Conservation (phyloP, 2,329 filamentous ascomycete genomes). For the Colletotrichum lini region DNA sequence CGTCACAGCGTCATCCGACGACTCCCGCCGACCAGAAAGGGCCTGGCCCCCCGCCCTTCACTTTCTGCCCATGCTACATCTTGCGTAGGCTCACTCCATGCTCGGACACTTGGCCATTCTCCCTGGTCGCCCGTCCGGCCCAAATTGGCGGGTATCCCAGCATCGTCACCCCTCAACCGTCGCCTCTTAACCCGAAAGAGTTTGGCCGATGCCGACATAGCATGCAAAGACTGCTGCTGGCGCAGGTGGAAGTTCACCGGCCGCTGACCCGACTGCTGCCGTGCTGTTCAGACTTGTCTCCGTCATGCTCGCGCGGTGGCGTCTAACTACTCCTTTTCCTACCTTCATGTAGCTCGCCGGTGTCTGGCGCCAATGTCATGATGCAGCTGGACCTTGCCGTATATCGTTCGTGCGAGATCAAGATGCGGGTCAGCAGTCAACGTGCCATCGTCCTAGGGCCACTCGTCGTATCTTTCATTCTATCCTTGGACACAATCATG, state of each 20-base stretch:
- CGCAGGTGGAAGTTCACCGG: constrained; percentile 15
- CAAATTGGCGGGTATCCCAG: constrained; percentile 18
- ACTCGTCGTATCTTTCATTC: constrained; percentile 11
- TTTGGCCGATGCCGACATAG: not conserved
- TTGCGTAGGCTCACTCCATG: not conserved
- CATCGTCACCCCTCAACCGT: constrained; percentile 11
- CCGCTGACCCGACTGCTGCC: not conserved
- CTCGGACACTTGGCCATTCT: constrained; percentile 17
- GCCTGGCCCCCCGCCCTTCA: constrained; percentile 15
- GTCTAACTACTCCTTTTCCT: constrained; percentile 11
- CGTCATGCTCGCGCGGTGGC: constrained; percentile 25
- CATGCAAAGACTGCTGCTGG: constrained; percentile 8
- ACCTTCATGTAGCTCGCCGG: not conserved
- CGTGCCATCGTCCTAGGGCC: not conserved
- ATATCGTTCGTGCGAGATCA: constrained; percentile 10
- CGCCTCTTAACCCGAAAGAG: constrained; percentile 26
- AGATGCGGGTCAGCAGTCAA: not conserved
- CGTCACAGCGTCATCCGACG: constrained; percentile 28
- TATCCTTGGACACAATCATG: constrained; percentile 31
- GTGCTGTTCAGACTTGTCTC: constrained; percentile 12
- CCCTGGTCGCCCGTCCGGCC: constrained; percentile 14
- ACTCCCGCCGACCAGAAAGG: constrained; percentile 16
- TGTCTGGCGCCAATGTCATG: constrained; percentile 9
- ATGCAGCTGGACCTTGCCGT: constrained; percentile 14
- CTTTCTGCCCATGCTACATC: not conserved